These are phyloP conservation scores for Daldinia childiae DNA, from an alignment of 495 filamentous ascomycete genomes.

Conservation along the genomic window DNA sequence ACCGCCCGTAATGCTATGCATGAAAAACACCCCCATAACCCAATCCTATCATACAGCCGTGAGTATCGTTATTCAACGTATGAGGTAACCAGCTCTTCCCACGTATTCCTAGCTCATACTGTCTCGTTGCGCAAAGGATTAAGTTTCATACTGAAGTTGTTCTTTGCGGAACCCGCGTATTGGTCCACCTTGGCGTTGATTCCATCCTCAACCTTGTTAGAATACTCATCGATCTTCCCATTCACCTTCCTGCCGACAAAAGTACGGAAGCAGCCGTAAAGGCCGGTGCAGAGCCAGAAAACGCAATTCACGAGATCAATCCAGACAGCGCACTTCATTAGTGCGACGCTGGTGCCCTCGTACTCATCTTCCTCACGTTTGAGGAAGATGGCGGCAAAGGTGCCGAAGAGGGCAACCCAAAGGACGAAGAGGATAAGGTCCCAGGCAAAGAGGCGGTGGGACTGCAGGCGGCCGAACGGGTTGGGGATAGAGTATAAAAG, in stretches of 20 bases:
- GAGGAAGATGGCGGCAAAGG: constrained; percentile 76
- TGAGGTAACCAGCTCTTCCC: not conserved
- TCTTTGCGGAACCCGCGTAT: constrained; percentile 22
- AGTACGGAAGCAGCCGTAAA: constrained; percentile 47
- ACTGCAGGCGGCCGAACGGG: constrained; percentile 40
- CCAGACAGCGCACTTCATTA: constrained; percentile 79
- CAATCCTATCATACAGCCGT: not conserved
- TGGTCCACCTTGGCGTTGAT: constrained; percentile 38
- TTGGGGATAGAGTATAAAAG: constrained; percentile 46
- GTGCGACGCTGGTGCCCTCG: constrained; percentile 55
- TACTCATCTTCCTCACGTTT: constrained; percentile 59
- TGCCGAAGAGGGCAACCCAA: constrained; percentile 73
- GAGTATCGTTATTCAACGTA: constrained; percentile 9
- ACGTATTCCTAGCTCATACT: constrained; percentile 12
- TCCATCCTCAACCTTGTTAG: constrained; percentile 35
- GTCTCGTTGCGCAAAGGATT: constrained; percentile 29
- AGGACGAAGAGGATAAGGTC: constrained; percentile 57
- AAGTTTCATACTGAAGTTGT: constrained; percentile 36
- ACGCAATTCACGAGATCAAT: constrained; percentile 71
- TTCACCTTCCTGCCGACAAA: constrained; percentile 48
- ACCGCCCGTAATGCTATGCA: constrained; percentile 19
- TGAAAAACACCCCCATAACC: constrained; percentile 2
- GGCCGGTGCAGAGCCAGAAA: constrained; percentile 66
- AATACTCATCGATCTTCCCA: constrained; percentile 42
- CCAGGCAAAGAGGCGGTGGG: constrained; percentile 47